Base-by-base conservation (phyloP, 805 yeast genomes). In the Hemisphaericaspora nanyangensis region DNA sequence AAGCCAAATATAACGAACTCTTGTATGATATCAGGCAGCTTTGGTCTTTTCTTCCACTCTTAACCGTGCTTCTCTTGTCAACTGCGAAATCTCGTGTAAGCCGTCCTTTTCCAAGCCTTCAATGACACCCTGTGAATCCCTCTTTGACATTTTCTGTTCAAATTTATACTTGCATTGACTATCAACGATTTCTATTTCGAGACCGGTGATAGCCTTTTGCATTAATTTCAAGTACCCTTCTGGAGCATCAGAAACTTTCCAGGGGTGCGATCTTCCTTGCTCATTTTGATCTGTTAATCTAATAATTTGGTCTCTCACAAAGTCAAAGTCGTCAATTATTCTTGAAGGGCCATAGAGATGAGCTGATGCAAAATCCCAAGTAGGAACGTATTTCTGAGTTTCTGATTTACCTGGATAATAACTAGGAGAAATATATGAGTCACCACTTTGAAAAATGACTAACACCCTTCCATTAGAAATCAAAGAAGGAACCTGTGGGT, bases 341-440 rank as follows among this genome's bases (percentile, higher is more conserved):
- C 44, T 61, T 7, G 81, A 69, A 20, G 55, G 68, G 3, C 86
- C 86, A 40, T 72, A 62, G 31, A 73, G 62, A 50, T 81, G 85
- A 24, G 74, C 79, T 4, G 75, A 58, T 2, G 75, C 77, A 56
- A 72, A 80, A 53, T 77, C 80, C 85, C 85, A 81, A 1, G 86
- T 80, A 13, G 86, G 85, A n/a, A 80, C 86, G 30, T 67, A 69
- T 51, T 78, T 80, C 44, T 77, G 81, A 24, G 81, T 75, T 34
- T 65, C 66, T 34, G 68, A 58, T 58, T 80, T 80, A 16, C 70
- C 64, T 6, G 77, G 74, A 50, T 81, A 81, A 71, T 79, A 80
- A 12, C 69, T 55, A 2, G 87, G 85, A 17, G 79, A 57, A 17
- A 80, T 71, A 51, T 81, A 81, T 1, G 77, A 58, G 49, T 76